Evolutionary conservation across 768 basidiomycete genomes (phyloP).

Genomic region (Ramaria rubella): DNA sequence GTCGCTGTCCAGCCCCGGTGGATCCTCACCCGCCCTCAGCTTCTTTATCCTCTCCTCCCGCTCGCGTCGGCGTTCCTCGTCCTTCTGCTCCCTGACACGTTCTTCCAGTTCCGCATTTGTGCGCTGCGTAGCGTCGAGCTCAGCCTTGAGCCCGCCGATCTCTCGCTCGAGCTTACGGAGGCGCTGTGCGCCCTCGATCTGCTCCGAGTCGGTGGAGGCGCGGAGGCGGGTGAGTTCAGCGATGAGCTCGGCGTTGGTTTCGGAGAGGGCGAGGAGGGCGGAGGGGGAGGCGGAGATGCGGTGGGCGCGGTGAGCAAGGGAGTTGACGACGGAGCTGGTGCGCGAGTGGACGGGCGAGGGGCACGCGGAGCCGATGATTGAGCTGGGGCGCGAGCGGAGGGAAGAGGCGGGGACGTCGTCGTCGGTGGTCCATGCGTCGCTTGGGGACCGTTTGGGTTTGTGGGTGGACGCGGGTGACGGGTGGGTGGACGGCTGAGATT

Average conservation of each 20-base stretch:
- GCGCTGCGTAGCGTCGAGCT: conserved; percentile 69
- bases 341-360: not conserved
- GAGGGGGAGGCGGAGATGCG: conserved; percentile 32
- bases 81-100: conserved; percentile 34
- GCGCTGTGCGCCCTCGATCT: conserved; percentile 60
- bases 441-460: conserved; percentile 19
- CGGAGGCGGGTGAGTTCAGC: conserved; percentile 72
- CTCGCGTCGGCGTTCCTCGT: conserved; percentile 35
- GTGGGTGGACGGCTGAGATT: conserved; percentile 20
- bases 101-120: conserved; percentile 67
- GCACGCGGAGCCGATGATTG: conserved; percentile 30
- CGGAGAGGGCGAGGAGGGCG: conserved; percentile 65
- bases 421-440: conserved; percentile 19
- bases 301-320: conserved; percentile 6
- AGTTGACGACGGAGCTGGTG: conserved; percentile 1
- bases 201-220: conserved; percentile 56
- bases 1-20: conserved; percentile 16
- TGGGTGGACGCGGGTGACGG: conserved; percentile 19
- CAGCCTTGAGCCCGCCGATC: conserved; percentile 64
- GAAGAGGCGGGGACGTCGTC: conserved; percentile 15
- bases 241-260: conserved; percentile 79
- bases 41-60: conserved; percentile 45
- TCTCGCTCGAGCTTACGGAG: conserved; percentile 74
- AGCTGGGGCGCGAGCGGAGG: conserved; percentile 40
- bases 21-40: conserved; percentile 35